These are phyloP conservation scores for Rasamsonia emersonii DNA, from an alignment of 2,329 filamentous ascomycete genomes.

Conservation along the genomic window DNA sequence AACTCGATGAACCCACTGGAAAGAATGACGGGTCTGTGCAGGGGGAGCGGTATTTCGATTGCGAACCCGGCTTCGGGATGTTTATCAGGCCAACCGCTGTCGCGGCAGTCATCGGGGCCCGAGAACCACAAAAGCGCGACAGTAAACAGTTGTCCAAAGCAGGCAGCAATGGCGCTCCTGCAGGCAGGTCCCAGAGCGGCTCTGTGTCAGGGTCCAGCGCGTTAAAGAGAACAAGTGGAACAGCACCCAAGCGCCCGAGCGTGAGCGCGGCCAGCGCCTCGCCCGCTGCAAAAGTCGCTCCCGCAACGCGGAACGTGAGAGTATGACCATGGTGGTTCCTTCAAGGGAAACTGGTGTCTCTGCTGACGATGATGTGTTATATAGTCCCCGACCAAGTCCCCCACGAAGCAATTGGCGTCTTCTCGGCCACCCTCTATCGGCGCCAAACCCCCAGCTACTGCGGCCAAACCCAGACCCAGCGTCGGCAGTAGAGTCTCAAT, in stretches of 20 bases:
- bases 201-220: slow-evolving; percentile 19
- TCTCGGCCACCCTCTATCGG: slow-evolving; percentile 43
- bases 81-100: slow-evolving; percentile 72
- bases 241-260: slow-evolving; percentile 57
- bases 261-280: slow-evolving; percentile 65
- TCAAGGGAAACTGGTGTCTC: background rate
- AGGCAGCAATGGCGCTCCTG: slow-evolving; percentile 15
- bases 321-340: slow-evolving; percentile 16
- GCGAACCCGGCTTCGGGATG: slow-evolving; percentile 63
- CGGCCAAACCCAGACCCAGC: slow-evolving; percentile 48
- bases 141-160: slow-evolving; percentile 29
- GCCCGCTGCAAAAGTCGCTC: slow-evolving; percentile 50
- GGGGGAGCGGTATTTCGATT: slow-evolving; percentile 82
- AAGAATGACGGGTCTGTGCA: slow-evolving; percentile 94
- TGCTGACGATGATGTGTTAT: slow-evolving; percentile 5
- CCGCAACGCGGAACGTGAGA: slow-evolving; percentile 27
- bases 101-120: slow-evolving; percentile 41
- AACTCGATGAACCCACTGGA: slow-evolving; percentile 70
- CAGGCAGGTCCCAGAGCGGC: slow-evolving; percentile 34
- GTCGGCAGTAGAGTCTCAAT: slow-evolving; percentile 55
- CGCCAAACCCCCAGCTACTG: slow-evolving; percentile 36
- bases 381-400: slow-evolving; percentile 70
- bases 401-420: slow-evolving; percentile 60
- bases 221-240: slow-evolving; percentile 36
- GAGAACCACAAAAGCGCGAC: slow-evolving; percentile 28